Conservation (phyloP, 1,139 yeast species). For the Saccharomyces pastorianus region DNA sequence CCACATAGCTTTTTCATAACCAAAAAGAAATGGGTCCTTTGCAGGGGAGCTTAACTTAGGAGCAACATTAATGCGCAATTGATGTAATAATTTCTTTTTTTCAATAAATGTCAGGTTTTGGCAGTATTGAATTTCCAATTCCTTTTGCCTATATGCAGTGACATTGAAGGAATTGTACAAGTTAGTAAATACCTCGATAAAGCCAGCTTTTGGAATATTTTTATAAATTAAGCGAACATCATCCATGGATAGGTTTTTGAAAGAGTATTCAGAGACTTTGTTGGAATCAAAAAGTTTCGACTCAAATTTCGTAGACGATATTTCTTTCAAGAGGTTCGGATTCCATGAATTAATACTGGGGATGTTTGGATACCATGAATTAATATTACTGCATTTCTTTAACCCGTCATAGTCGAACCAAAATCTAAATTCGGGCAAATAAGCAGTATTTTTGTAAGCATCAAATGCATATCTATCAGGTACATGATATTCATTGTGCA, state of each 20-base stretch:
- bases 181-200: conserved; percentile 15
- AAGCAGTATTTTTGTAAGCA: conserved; percentile 21
- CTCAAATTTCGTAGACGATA: background rate
- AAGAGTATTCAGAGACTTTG: conserved; percentile 1
- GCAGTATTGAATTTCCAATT: conserved; percentile 20
- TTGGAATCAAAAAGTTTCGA: background rate
- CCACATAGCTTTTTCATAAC: conserved; percentile 16
- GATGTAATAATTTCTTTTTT: conserved; percentile 10
- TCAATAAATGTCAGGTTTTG: conserved; percentile 6
- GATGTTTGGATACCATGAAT: conserved; percentile 13
- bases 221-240: conserved; percentile 14
- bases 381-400: conserved; percentile 15
- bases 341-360: conserved; percentile 5
- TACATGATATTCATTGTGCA: conserved; percentile 39
- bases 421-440: conserved; percentile 23
- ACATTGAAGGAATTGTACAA: conserved; percentile 14
- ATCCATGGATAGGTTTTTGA: conserved; percentile 9
- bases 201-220: conserved; percentile 16
- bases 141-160: conserved; percentile 22
- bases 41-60: conserved; percentile 16
- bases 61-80: conserved; percentile 12
- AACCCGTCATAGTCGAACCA: conserved; percentile 20
- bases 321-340: background rate
- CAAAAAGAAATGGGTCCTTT: conserved; percentile 21
- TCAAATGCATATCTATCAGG: conserved; percentile 14